Evolutionary conservation across 495 filamentous ascomycete genomes (phyloP).

Genomic region (Diplogelasinospora grovesii): DNA sequence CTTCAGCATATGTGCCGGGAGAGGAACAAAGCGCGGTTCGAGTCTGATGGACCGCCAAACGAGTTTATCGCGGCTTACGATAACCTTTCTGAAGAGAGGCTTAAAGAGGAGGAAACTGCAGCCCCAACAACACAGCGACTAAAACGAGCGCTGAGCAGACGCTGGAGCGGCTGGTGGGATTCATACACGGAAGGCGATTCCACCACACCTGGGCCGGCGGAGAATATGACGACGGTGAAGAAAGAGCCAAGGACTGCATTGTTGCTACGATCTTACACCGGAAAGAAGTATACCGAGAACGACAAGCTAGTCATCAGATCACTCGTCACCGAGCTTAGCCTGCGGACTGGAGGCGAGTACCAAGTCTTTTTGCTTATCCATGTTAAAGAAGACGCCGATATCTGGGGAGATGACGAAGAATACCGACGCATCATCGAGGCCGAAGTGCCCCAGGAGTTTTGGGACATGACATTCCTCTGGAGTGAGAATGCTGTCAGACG

Average conservation of each 20-base stretch:
- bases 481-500: slow-evolving; percentile 49
- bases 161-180: slow-evolving; percentile 4
- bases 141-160: not conserved
- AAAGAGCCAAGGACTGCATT: slow-evolving; percentile 56
- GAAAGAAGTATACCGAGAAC: slow-evolving; percentile 61
- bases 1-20: slow-evolving; percentile 59
- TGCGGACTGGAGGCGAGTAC: slow-evolving; percentile 71
- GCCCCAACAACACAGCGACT: not conserved
- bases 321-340: slow-evolving; percentile 63
- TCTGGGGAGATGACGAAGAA: slow-evolving; percentile 47
- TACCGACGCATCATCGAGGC: slow-evolving; percentile 48
- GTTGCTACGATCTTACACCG: slow-evolving; percentile 62
- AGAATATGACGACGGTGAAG: slow-evolving; percentile 5
- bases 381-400: slow-evolving; percentile 53
- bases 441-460: slow-evolving; percentile 58
- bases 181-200: slow-evolving; percentile 2
- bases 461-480: slow-evolving; percentile 62
- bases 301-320: slow-evolving; percentile 66
- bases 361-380: slow-evolving; percentile 71
- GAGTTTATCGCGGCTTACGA: slow-evolving; percentile 13
- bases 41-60: slow-evolving; percentile 24
- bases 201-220: no score
- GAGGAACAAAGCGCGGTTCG: slow-evolving; percentile 57
- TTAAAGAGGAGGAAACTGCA: not conserved
- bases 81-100: no score